Percentiles rank a stretch among this genome's conserved stretches.
Evolutionary conservation across 768 basidiomycete genomes (phyloP).

Genomic region (Jaapia argillacea): DNA sequence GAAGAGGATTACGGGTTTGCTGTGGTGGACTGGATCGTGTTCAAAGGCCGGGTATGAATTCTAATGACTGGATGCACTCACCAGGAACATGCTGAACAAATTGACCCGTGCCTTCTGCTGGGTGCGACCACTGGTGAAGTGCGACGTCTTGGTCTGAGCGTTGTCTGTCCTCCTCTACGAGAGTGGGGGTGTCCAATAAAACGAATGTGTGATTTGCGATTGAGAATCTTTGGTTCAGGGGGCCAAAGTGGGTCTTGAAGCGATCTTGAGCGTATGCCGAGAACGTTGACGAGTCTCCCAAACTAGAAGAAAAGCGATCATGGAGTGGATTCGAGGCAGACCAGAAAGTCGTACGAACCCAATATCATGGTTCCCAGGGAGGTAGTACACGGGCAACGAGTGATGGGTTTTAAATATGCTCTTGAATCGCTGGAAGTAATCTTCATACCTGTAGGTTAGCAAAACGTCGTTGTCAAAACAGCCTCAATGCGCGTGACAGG

Average conservation of each 20-base stretch:
- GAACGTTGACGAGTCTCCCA: conserved; percentile 18
- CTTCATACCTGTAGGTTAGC: conserved; percentile 49
- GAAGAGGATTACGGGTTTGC: conserved; percentile 57
- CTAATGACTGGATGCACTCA: no score
- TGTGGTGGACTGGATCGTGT: conserved; percentile 16
- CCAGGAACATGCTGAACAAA: conserved; percentile 2
- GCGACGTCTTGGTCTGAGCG: conserved; percentile 24
- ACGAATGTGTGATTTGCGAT: conserved; percentile 67
- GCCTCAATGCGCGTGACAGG: neutral
- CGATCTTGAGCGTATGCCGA: conserved; percentile 25
- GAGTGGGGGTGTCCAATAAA: conserved; percentile 61
- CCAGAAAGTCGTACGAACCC: conserved; percentile 35
- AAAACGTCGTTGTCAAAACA: conserved; percentile 3
- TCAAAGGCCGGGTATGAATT: no score
- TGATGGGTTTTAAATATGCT: conserved; percentile 50
- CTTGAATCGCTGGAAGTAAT: conserved; percentile 58
- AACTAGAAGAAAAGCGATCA: conserved; percentile 11
- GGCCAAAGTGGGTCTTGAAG: conserved; percentile 70
- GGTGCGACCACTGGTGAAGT: conserved; percentile 18
- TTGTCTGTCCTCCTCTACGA: conserved; percentile 64
- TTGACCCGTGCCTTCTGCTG: conserved; percentile 5
- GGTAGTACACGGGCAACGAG: conserved; percentile 48
- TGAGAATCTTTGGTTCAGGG: conserved; percentile 49
- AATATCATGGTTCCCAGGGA: conserved; percentile 90
- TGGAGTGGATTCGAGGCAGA: conserved; percentile 2